Evolutionary conservation across 345 rosid genomes (phyloP).

Genomic region (Carallia pectinifolia): DNA sequence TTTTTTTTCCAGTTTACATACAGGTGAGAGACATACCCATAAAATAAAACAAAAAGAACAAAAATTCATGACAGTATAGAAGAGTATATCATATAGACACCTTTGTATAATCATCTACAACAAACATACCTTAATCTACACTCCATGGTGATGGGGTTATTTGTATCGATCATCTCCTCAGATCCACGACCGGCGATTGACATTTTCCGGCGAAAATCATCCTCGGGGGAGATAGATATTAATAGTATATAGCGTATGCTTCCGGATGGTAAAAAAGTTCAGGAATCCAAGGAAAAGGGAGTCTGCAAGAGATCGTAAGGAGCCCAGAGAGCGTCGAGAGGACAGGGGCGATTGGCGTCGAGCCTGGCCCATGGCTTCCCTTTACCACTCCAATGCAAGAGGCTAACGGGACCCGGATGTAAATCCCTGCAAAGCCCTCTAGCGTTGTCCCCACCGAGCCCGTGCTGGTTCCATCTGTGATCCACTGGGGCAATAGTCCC

Average conservation of each 20-base stretch:
- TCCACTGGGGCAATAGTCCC: constrained; percentile 69
- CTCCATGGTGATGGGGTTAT: neutral
- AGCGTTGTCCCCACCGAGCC: constrained; percentile 38
- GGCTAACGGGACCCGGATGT: constrained; percentile 35
- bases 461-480: constrained; percentile 85
- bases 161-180: neutral
- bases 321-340: constrained; percentile 36
- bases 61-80: neutral
- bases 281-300: constrained; percentile 34
- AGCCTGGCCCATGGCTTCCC: constrained; percentile 37
- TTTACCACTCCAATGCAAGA: constrained; percentile 38
- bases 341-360: constrained; percentile 34
- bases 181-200: neutral
- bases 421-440: constrained; percentile 31
- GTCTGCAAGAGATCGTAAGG: constrained; percentile 38
- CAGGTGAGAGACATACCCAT: neutral
- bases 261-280: neutral
- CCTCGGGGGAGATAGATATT: no score
- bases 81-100: neutral
- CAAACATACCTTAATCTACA: constrained; percentile 3
- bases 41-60: neutral
- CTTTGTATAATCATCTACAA: constrained; percentile 7
- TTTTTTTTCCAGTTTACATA: neutral
- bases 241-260: no score
- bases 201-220: neutral